phyloP scores from a whole-genome alignment of 2,329 filamentous ascomycete species.

The Pseudogymnoascus sp. region DNA sequence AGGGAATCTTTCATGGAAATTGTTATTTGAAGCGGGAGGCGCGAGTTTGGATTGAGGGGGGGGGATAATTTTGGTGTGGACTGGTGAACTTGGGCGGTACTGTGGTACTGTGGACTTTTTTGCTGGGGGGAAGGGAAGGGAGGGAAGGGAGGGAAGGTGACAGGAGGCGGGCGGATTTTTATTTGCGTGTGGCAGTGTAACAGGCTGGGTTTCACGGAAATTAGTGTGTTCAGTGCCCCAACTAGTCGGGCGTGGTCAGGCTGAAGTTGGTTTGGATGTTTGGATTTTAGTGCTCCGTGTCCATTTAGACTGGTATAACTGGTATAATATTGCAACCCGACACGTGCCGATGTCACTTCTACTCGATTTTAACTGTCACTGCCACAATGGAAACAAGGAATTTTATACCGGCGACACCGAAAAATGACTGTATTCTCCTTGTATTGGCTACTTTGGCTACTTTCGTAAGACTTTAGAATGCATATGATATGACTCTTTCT shows the following conservation, averaged over 20 bases:
- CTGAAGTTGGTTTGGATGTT: neutral
- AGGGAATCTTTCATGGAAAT: slow-evolving; percentile 1
- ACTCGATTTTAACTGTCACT: neutral
- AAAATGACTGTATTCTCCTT: neutral
- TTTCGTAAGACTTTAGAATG: neutral
- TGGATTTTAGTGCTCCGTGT: neutral
- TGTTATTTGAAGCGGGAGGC: neutral
- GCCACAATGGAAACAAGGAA: neutral
- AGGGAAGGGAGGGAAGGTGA: neutral
- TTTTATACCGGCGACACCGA: neutral
- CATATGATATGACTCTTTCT: neutral
- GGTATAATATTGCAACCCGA: neutral
- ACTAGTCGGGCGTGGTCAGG: neutral
- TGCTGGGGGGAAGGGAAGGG: too few species aligned
- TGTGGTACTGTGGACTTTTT: neutral
- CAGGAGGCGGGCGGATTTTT: neutral
- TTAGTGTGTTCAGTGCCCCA: neutral
- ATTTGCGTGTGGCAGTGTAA: neutral
- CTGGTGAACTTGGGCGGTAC: neutral
- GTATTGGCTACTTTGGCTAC: neutral
- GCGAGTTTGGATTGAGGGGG: neutral
- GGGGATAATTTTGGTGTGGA: neutral
- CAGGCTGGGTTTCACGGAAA: neutral
- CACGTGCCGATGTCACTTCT: neutral
- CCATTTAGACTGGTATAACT: neutral